phyloP scores from a whole-genome alignment of 1,284 basidiomycete species.

The Jaminaea rosea region DNA sequence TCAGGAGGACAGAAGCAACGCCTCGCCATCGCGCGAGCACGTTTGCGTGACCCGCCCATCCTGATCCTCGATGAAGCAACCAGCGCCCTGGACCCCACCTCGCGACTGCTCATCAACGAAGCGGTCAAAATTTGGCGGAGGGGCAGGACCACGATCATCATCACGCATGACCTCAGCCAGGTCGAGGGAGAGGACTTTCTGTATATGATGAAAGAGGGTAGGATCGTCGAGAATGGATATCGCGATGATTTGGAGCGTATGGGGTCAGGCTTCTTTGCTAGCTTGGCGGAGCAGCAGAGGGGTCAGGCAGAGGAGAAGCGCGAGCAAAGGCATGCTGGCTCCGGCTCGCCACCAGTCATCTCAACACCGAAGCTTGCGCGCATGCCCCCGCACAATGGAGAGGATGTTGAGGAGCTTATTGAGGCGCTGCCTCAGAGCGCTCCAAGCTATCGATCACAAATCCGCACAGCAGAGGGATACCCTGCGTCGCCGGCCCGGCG shows the following conservation, averaged over 20 bases:
- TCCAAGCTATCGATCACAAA: no score
- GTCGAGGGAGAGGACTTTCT: slow-evolving; percentile 72
- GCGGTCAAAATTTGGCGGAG: slow-evolving; percentile 73
- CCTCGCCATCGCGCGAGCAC: slow-evolving; percentile 78
- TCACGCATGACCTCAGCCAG: slow-evolving; percentile 88
- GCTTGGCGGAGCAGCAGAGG: not conserved
- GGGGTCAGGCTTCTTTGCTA: slow-evolving; percentile 12
- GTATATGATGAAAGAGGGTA: slow-evolving; percentile 76
- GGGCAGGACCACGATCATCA: slow-evolving; percentile 84
- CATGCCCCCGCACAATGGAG: no score
- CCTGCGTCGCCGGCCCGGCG: no score
- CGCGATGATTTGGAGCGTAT: slow-evolving; percentile 58
- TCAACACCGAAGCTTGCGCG: no score
- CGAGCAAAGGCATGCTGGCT: no score
- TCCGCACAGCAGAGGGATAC: no score
- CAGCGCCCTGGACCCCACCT: slow-evolving; percentile 81
- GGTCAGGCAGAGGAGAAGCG: no score
- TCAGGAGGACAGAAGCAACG: slow-evolving; percentile 91
- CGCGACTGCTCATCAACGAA: slow-evolving; percentile 77
- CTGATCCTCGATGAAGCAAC: slow-evolving; percentile 94
- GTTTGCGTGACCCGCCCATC: slow-evolving; percentile 75
- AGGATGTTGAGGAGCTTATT: no score
- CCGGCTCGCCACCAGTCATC: no score
- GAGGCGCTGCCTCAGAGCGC: no score
- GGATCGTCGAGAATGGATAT: slow-evolving; percentile 80